phyloP scores from a whole-genome alignment of 192 early-diverging fungal species.

The Backusella liffmaniae region DNA sequence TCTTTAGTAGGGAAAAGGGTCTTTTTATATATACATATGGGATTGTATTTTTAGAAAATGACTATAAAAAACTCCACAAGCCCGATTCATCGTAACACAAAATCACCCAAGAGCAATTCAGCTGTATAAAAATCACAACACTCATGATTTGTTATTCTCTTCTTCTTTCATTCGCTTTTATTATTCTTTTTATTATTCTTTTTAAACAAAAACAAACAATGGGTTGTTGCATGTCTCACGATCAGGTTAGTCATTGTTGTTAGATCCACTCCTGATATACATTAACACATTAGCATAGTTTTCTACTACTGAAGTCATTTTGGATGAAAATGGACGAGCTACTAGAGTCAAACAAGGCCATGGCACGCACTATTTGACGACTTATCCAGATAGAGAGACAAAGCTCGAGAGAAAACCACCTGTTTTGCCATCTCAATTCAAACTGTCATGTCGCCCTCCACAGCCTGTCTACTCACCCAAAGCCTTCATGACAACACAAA shows the following conservation, averaged over 20 bases:
- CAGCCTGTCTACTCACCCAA: not conserved
- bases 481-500: not conserved
- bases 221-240: conserved; percentile 29
- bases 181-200: not conserved
- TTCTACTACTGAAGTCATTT: conserved; percentile 16
- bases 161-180: not conserved
- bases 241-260: conserved; percentile 14
- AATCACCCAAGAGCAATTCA: not conserved
- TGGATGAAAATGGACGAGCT: conserved; percentile 23
- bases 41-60: not conserved
- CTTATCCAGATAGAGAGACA: conserved; percentile 20
- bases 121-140: not conserved
- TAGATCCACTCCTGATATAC: not conserved
- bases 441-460: not conserved
- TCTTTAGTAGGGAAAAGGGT: too few relatives aligned
- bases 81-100: not conserved
- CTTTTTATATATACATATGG: not conserved
- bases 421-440: not conserved
- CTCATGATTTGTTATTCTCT: not conserved
- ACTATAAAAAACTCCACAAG: not conserved
- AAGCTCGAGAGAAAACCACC: conserved; percentile 20
- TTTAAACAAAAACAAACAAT: not conserved
- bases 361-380: conserved; percentile 22
- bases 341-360: conserved; percentile 15
- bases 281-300: not conserved